Evolutionary conservation across 805 yeast species (phyloP), one percentile per base, ranked within the genome.

Genomic region (Saccharomycopsis amapae): DNA sequence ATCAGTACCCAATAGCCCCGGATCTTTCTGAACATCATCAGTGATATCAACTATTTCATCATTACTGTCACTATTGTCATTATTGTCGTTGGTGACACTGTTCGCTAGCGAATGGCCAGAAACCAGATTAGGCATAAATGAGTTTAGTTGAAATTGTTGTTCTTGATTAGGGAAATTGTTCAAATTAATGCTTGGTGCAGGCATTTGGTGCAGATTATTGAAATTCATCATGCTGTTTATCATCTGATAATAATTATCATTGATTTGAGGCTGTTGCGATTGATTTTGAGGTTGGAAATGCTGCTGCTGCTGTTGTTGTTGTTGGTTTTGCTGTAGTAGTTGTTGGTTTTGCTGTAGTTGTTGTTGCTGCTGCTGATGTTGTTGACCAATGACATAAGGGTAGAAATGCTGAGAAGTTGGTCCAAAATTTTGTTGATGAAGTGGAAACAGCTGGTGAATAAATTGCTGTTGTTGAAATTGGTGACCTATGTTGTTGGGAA

Each of bases 311-410:
- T n/a, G 45, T 12, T 10, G 44, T 3, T n/a, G 10, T 35, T 10
- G n/a, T n/a, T n/a, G n/a, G n/a, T n/a, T n/a, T n/a, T n/a, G n/a
- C n/a, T n/a, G n/a, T n/a, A n/a, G n/a, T 13, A 28, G 35, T 18
- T 42, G 41, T 26, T 9, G 26, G 19, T n/a, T 15, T 26, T 44
- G 42, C 26, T 44, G 46, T 17, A 20, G 31, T 28, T 30, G 35
- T 9, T 9, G 31, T 5, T 38, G 42, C 7, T 13, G 38, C 17
- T 31, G 41, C 19, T 12, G 25, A 6, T 32, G 42, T 32, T 7
- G 44, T 24, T 40, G 44, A 3, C 13, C 10, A 17, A 9, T 13
- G 12, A 34, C 20, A 34, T 34, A 34, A 12, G 20, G 37, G 12
- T 12, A 18, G 37, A 34, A 15, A 2, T 12, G 32, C n/a, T n/a